A percentile compares a stretch with the other conserved stretches of the same genome.
Conservation (phyloP, 2,329 filamentous ascomycete species). For the Fusarium mundagurra region DNA sequence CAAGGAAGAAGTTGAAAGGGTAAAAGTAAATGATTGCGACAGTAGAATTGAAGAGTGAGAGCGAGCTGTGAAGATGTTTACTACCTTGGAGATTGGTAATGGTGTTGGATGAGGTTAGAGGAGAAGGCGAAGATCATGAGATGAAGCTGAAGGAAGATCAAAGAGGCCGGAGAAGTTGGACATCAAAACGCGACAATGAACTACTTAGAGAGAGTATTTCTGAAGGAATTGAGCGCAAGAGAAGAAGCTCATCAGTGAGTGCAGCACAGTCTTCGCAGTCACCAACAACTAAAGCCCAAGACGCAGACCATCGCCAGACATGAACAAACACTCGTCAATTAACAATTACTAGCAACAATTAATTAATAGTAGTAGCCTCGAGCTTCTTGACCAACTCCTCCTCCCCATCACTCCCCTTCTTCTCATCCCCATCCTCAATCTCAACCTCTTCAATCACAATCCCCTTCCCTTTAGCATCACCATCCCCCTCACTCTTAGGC, state of each 20-base stretch:
- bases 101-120: neutral
- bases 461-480: neutral
- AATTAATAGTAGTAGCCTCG: slow-evolving; percentile 28
- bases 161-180: fast-evolving
- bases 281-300: neutral
- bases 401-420: neutral
- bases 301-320: neutral
- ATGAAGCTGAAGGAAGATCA: too few species aligned
- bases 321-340: neutral
- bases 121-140: too few species aligned
- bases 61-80: neutral
- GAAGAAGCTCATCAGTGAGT: neutral
- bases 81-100: neutral
- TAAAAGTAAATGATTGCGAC: neutral
- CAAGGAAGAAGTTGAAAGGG: neutral
- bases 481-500: neutral
- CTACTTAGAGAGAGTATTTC: fast-evolving
- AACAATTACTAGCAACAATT: neutral
- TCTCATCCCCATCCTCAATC: neutral
- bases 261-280: neutral
- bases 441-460: neutral
- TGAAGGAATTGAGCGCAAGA: neutral
- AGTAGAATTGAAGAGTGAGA: neutral
- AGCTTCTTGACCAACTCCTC: slow-evolving; percentile 22
- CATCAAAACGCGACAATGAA: fast-evolving